A percentile compares a stretch with the other conserved stretches of the same genome.
Evolutionary conservation across 2,329 filamentous ascomycete genomes (phyloP).

Genomic region (Ceratocystis alfenasii): DNA sequence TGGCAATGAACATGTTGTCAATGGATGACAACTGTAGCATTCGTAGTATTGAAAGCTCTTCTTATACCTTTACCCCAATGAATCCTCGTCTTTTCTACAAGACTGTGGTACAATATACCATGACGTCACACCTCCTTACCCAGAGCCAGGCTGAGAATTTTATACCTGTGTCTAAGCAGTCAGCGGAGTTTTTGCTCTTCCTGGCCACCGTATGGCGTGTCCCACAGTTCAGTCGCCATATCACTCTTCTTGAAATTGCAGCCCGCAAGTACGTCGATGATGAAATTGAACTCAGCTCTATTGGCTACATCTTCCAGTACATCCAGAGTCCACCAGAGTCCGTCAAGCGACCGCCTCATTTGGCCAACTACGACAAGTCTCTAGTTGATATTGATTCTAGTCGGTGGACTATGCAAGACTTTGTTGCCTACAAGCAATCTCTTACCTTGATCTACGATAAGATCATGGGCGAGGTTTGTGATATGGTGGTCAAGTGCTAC

Average conservation of each 20-base stretch:
- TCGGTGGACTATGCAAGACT: slow-evolving; percentile 58
- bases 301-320: slow-evolving; percentile 61
- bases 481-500: slow-evolving; percentile 77
- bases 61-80: slow-evolving; percentile 80
- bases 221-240: slow-evolving; percentile 65
- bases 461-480: slow-evolving; percentile 74
- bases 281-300: slow-evolving; percentile 65
- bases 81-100: slow-evolving; percentile 76
- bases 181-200: slow-evolving; percentile 72
- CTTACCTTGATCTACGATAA: slow-evolving; percentile 67
- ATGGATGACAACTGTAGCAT: slow-evolving; percentile 43
- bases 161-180: slow-evolving; percentile 59
- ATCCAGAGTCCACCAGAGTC: slow-evolving; percentile 37
- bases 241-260: slow-evolving; percentile 74
- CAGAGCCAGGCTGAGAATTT: slow-evolving; percentile 40
- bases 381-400: slow-evolving; percentile 46
- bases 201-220: slow-evolving; percentile 81
- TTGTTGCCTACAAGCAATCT: slow-evolving; percentile 59
- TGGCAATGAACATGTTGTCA: slow-evolving; percentile 52
- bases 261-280: slow-evolving; percentile 75
- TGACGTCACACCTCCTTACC: slow-evolving; percentile 44
- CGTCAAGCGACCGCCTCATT: slow-evolving; percentile 55
- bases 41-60: slow-evolving; percentile 47
- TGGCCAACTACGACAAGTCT: slow-evolving; percentile 40
- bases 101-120: slow-evolving; percentile 64